Evolutionary conservation across 140 eudicot genomes (phyloP).

Genomic region (Oenanthe javanica): DNA sequence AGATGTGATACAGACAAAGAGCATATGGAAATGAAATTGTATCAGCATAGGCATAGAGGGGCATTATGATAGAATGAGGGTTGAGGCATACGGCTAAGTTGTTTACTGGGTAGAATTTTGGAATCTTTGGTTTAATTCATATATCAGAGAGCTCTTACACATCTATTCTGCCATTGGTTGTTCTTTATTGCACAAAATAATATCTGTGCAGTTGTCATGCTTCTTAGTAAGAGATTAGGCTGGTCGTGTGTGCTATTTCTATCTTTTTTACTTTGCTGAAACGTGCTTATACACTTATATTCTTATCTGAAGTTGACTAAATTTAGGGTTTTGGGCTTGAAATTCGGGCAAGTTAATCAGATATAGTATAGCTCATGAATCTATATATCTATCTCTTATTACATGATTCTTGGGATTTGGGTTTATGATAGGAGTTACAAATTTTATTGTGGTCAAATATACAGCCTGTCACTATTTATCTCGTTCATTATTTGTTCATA

Average conservation of each 20-base stretch:
- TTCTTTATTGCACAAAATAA: neutral
- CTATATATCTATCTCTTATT: neutral
- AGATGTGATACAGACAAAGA: neutral
- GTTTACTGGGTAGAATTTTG: neutral
- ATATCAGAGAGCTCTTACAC: neutral
- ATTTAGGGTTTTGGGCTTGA: neutral
- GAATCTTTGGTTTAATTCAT: neutral
- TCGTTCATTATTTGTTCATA: neutral
- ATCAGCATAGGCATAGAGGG: neutral
- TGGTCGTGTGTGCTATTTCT: neutral
- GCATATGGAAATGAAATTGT: neutral
- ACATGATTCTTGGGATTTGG: neutral
- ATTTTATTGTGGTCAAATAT: no score
- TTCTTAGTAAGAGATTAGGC: neutral
- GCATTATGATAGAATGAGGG: neutral
- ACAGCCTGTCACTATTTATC: neutral
- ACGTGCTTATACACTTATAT: neutral
- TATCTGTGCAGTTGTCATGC: neutral
- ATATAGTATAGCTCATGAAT: neutral
- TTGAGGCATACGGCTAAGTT: neutral
- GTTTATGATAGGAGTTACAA: neutral
- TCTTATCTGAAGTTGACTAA: neutral
- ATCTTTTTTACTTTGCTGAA: neutral
- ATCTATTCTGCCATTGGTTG: neutral
- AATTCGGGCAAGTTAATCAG: neutral